Base-by-base conservation (phyloP, 805 yeast species). In the Yamadazyma sp. region DNA sequence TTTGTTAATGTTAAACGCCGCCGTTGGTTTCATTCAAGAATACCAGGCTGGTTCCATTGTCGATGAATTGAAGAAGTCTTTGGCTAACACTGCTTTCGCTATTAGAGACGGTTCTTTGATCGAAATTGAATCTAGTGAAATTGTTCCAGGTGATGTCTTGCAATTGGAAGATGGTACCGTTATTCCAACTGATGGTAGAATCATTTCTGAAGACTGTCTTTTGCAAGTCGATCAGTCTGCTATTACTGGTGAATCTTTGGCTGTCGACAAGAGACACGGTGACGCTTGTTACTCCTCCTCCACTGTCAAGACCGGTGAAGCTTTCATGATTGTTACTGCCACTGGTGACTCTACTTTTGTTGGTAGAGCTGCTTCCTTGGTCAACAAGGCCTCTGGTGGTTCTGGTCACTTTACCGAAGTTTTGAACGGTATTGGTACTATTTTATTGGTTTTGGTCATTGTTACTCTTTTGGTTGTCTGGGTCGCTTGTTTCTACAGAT, bases 1-100 rank as follows among this genome's bases (percentile, higher is more conserved):
- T 71, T 72, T 89, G 55, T 75, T 89, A 56, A 54, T 82, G 67
- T 79, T 89, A 64, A 89, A 89, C 71, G 96, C 96, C 49, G 71
- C 73, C 57, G 96, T 89, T 66, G 97, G 97, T 79, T 89, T 89
- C 82, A 76, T 87, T 54, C 97, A 89, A 76, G 97, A 89, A 72
- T 90, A 73, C 84, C 96, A 89, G 73, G 97, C 97, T 51, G 96
- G 96, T 76, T 88, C 96, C 47, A 89, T 89, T 77, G 96, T 89
- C 54, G 96, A 88, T 42, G 96, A 89, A 69, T 80, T 89, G 73
- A 90, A 89, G 77, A 90, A 89, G 73, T 87, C 96, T 57, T 75
- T 89, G 59, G 96, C 96, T 49, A 84, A 87, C 77, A 65, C 87
- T 65, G 96, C 96, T 54, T 69, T 75, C 50, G 89, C 86, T 54